Percentiles rank a stretch among this genome's conserved stretches.
Conservation (phyloP, 2,329 filamentous ascomycete genomes). For the Dryadomyces sulphureus region DNA sequence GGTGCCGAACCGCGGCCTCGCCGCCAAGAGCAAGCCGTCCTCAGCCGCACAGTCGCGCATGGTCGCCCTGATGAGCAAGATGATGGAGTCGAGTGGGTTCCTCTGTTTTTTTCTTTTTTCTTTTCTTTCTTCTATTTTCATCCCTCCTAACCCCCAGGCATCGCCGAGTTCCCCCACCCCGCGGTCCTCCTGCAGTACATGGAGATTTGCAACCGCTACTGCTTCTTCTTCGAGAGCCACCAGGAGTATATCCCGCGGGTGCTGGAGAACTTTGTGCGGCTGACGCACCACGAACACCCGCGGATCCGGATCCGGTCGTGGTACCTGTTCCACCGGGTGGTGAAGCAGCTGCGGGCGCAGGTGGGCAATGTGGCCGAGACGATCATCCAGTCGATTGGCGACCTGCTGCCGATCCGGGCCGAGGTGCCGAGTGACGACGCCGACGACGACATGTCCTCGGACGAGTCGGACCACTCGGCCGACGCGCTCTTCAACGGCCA, state of each 20-base stretch:
- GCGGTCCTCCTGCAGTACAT: conserved; percentile 92
- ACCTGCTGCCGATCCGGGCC: conserved; percentile 80
- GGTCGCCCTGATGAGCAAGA: conserved; percentile 83
- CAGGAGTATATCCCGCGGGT: conserved; percentile 69
- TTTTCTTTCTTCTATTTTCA: background rate
- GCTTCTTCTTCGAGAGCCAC: conserved; percentile 80
- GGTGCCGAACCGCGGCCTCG: conserved; percentile 76
- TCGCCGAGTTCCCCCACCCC: conserved; percentile 75
- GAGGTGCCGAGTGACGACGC: conserved; percentile 65
- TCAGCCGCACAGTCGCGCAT: conserved; percentile 67
- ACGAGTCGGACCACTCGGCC: conserved; percentile 79
- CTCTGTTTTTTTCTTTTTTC: background rate
- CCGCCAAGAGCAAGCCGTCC: conserved; percentile 69
- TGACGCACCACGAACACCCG: conserved; percentile 77
- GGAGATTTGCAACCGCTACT: conserved; percentile 95
- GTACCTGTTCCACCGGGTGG: conserved; percentile 91
- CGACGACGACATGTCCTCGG: conserved; percentile 89
- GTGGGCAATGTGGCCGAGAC: conserved; percentile 83
- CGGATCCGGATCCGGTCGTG: conserved; percentile 84
- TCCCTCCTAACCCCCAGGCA: conserved; percentile 43
- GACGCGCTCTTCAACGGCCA: conserved; percentile 85
- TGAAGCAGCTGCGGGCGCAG: conserved; percentile 71
- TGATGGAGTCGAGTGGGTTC: conserved; percentile 74
- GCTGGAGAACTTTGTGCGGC: conserved; percentile 77
- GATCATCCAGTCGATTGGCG: conserved; percentile 77